Percentiles rank a stretch among this genome's conserved stretches.
These are phyloP conservation scores for Umbelopsis ramanniana DNA, from an alignment of 192 early-diverging fungal species.

Conservation along the genomic window DNA sequence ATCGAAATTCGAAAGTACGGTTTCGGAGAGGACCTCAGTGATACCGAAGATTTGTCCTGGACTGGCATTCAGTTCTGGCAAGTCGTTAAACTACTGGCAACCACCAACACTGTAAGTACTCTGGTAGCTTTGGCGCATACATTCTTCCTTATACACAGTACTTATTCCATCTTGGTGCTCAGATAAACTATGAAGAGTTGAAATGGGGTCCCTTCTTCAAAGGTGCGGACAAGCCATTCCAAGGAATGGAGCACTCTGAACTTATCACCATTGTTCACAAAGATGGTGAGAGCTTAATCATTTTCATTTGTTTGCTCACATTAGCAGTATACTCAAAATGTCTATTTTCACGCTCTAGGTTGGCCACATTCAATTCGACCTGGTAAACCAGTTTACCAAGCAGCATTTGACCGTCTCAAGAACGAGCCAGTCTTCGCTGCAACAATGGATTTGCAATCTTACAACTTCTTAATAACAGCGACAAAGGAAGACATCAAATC, in stretches of 20 bases:
- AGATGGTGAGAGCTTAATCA: slow-evolving; percentile 56
- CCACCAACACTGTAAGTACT: slow-evolving; percentile 50
- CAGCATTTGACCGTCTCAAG: slow-evolving; percentile 80
- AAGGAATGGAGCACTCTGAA: slow-evolving; percentile 89
- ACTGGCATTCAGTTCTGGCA: slow-evolving; percentile 91
- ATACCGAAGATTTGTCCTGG: slow-evolving; percentile 64
- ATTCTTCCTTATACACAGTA: too few relatives aligned
- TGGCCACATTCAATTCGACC: slow-evolving; percentile 80
- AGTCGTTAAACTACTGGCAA: slow-evolving; percentile 73
- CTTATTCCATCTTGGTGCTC: slow-evolving; percentile 4
- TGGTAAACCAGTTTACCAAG: slow-evolving; percentile 81
- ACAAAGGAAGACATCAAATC: slow-evolving; percentile 64
- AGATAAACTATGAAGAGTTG: slow-evolving; percentile 84
- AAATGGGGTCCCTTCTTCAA: slow-evolving; percentile 83
- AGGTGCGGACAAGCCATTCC: slow-evolving; percentile 78
- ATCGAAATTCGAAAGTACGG: slow-evolving; percentile 90
- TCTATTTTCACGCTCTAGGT: slow-evolving; percentile 46
- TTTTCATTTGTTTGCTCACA: neutral
- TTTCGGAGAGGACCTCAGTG: slow-evolving; percentile 66
- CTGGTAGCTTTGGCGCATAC: neutral
- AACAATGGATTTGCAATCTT: slow-evolving; percentile 78
- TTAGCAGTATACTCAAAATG: neutral
- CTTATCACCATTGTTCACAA: slow-evolving; percentile 80
- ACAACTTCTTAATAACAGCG: slow-evolving; percentile 58
- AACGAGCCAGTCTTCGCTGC: slow-evolving; percentile 73